Base-by-base conservation (phyloP, 257 asterid genomes). In the Euphrasia confusa region DNA sequence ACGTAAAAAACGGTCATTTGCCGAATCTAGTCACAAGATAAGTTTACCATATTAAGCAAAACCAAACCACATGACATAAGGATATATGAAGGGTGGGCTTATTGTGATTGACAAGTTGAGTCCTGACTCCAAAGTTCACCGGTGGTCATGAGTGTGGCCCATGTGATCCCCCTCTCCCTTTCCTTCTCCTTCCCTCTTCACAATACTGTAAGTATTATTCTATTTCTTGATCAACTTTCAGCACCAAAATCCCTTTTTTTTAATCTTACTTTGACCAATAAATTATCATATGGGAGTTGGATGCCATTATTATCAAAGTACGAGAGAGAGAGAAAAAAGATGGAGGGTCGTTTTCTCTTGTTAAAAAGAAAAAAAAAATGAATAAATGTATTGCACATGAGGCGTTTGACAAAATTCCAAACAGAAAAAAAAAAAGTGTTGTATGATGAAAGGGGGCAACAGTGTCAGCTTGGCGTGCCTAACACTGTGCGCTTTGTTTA, bases 381-480 rank as follows among this genome's bases (percentile, higher is more conserved):
- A 50, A 50, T 14, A 15, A 50, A 17, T 14, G 18, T 6, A 69
- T 32, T 75, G 68, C 72, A 62, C 68, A 56, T 65, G 60, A 69
- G 60, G 65, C 71, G 62, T 59, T 65, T 68, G 64, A 71, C 68
- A 62, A 75, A 68, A 63, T 49, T 68, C 71, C 78, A 60, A 67
- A 33, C 21, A 58, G 59, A 54, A 18, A 10, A 53, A 53, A 24
- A 5, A 35, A 9, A 47, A 44, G 24, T 58, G 26, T 28, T 48
- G 54, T 60, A 66, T 69, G 75, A 69, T 67, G 70, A 70, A 72
- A 13, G 55, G 71, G 71, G 64, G 75, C 71, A 69, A 74, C 71
- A 57, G 63, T 85, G 92, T 83, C 96, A 88, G 96, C 80, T 75
- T 80, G 88, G 96, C 96, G 95, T 88, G 96, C 92, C 81, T 60